These are phyloP conservation scores for Camellia sinensis DNA, from an alignment of 148 eudicot genomes.

Conservation along the genomic window DNA sequence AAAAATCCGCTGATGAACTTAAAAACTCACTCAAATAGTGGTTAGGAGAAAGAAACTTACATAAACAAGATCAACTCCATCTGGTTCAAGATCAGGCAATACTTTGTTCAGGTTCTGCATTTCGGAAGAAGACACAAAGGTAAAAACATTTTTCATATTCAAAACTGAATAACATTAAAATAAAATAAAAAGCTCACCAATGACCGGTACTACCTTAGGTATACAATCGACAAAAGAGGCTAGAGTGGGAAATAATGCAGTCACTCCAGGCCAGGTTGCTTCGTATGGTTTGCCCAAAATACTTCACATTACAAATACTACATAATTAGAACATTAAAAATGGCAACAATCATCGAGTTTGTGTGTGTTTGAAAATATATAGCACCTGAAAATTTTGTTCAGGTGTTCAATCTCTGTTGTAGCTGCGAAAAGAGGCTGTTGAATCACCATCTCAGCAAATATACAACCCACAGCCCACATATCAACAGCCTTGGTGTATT, in stretches of 20 bases:
- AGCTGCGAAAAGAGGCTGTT: background rate
- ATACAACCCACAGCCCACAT: conserved; percentile 8
- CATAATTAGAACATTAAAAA: background rate
- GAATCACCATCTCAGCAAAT: background rate
- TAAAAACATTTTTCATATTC: background rate
- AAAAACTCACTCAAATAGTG: too few relatives aligned
- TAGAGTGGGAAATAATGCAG: background rate
- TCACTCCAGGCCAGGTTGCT: background rate
- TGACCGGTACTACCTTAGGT: background rate
- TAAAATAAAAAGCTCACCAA: background rate
- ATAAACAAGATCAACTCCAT: background rate
- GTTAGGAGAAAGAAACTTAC: background rate
- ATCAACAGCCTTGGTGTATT: background rate
- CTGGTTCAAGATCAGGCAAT: background rate
- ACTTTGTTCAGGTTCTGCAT: background rate
- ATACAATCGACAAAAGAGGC: background rate
- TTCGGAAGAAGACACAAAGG: background rate
- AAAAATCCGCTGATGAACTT: too few relatives aligned
- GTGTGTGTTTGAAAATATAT: background rate
- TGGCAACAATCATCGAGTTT: background rate
- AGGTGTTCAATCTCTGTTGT: background rate
- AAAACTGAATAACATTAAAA: background rate
- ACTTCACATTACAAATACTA: background rate
- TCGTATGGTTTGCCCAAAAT: background rate
- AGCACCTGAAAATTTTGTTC: background rate